Percentiles rank a stretch among this genome's conserved stretches.
These are phyloP conservation scores for Jackrogersella multiformis DNA, from an alignment of 495 filamentous ascomycete genomes.

Conservation along the genomic window DNA sequence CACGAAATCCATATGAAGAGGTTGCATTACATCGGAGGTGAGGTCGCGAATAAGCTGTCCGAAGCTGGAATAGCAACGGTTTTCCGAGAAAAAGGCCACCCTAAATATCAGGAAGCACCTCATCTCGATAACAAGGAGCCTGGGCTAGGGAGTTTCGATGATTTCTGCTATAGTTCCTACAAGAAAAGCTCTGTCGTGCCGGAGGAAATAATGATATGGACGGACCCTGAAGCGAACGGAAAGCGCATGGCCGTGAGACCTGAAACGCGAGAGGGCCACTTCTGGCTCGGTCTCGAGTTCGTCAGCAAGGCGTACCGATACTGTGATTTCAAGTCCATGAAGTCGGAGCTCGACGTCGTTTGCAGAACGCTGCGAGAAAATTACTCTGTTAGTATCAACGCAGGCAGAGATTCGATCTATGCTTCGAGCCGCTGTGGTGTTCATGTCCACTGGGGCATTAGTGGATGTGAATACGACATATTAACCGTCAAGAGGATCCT, in stretches of 20 bases:
- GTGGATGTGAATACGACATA: constrained; percentile 16
- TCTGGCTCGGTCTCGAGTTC: constrained; percentile 36
- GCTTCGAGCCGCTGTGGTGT: constrained; percentile 25
- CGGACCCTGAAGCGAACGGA: constrained; percentile 17
- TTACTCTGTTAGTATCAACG: constrained; percentile 29
- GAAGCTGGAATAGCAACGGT: constrained; percentile 5
- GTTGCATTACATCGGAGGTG: constrained; percentile 16
- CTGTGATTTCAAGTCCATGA: constrained; percentile 14
- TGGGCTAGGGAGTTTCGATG: constrained; percentile 19
- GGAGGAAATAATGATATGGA: constrained; percentile 39
- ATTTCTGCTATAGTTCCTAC: constrained; percentile 28
- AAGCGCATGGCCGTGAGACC: constrained; percentile 31
- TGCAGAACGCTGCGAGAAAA: constrained; percentile 17
- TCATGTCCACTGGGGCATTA: constrained; percentile 33
- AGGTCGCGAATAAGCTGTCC: constrained; percentile 18
- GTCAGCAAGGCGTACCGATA: constrained; percentile 27
- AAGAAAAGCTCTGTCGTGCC: constrained; percentile 27
- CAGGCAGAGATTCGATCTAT: constrained; percentile 20
- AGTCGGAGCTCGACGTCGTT: constrained; percentile 15
- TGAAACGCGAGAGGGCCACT: constrained; percentile 16
- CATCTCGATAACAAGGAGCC: background rate
- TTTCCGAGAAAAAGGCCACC: constrained; percentile 27
- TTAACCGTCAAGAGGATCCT: constrained; percentile 21
- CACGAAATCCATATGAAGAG: constrained; percentile 27
- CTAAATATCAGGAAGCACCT: constrained; percentile 4